These are phyloP conservation scores for Ceraceosorus bombacis DNA, from an alignment of 1,284 basidiomycete genomes.

Conservation along the genomic window DNA sequence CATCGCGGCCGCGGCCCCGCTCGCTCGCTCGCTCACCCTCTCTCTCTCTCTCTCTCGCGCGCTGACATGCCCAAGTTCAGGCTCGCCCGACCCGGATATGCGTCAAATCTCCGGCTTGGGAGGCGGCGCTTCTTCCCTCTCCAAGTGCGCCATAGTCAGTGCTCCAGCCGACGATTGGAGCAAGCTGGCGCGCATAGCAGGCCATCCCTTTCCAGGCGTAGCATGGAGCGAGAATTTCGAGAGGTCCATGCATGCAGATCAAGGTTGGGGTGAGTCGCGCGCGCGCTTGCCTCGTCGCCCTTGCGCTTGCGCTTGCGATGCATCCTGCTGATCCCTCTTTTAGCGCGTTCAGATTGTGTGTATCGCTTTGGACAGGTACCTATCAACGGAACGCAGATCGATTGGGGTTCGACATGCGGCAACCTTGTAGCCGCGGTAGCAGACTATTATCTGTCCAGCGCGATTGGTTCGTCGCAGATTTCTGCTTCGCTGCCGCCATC, in stretches of 20 bases:
- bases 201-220: constrained; percentile 20
- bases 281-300: too few species aligned
- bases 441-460: constrained; percentile 26
- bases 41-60: background rate
- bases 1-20: too few species aligned
- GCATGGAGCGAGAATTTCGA: constrained; percentile 24
- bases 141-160: constrained; percentile 66
- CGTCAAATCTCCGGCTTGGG: constrained; percentile 68
- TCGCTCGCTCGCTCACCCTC: background rate
- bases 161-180: constrained; percentile 13
- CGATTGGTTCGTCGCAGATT: constrained; percentile 12
- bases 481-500: too few species aligned
- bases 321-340: too few species aligned
- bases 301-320: too few species aligned
- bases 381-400: constrained; percentile 24
- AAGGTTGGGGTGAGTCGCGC: constrained; percentile 2
- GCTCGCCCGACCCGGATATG: constrained; percentile 68
- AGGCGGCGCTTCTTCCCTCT: constrained; percentile 68
- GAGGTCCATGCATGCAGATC: background rate
- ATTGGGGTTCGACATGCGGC: constrained; percentile 45
- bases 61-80: constrained; percentile 52
- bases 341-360: constrained; percentile 29
- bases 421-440: constrained; percentile 44
- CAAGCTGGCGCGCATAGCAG: constrained; percentile 2
- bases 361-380: constrained; percentile 47